Base-by-base conservation (phyloP, 345 rosid species). In the Bruguiera gymnorhiza region DNA sequence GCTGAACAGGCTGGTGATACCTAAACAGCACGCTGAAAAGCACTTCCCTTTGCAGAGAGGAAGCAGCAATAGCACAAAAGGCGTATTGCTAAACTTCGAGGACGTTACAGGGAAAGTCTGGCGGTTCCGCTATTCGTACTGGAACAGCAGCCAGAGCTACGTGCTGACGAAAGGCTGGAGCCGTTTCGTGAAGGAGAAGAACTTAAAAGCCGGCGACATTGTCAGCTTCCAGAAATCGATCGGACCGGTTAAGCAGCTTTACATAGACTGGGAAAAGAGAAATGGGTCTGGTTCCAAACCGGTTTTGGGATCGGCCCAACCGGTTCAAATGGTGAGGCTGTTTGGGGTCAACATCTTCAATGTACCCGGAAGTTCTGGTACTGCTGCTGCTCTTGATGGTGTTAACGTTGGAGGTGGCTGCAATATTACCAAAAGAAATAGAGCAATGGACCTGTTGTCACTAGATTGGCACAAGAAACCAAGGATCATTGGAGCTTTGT, bases 101-200 rank as follows among this genome's bases (percentile, higher is more conserved):
- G 98, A 94, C 36, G 73, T 69, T 5, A 75, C 82, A 2, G 93
- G 98, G 0, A 91, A 85, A 70, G 88, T 89, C 36, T 94, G 98
- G 97, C 76, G 98, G 74, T 94, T 94, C 56, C 81, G 97, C 71
- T 94, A 94, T 73, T 94, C 98, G 6, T 94, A 94, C 70, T 94
- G 98, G 98, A 91, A 86, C 53, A 94, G 96, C 61, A 91, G 97
- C 80, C 98, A 88, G 53, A 94, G 97, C 68, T 94, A 91, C 57
- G 98, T 91, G 61, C 81, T 94, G 70, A 94, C 98, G 1, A 89
- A 89, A 77, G 98, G 98, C 6, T 94, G 97, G 98, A 91, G 92
- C 86, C 81, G 93, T 6, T 94, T 88, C 51, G 98, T 94, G 2
- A 89, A 87, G 80, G 98, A 91, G 80, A 94, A 87, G 84, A 82